Base-by-base conservation (phyloP, 345 rosid species). In the Eucalyptus sp. region DNA sequence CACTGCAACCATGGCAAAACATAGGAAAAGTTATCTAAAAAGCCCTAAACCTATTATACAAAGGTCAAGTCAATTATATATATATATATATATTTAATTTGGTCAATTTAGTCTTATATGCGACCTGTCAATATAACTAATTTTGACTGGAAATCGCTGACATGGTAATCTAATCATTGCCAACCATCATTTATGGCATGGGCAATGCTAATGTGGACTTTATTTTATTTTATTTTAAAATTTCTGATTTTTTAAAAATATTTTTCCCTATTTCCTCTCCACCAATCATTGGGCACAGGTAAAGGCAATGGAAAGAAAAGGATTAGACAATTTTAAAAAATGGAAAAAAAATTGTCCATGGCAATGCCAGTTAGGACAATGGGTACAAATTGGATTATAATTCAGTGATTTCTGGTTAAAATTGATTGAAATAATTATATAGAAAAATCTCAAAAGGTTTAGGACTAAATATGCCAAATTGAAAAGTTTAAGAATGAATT, bases 201-300 rank as follows among this genome's bases (percentile, higher is more conserved):
- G 22, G 22, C 56, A 51, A 51, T 51, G 56, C 56, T 17, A 51
- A 51, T 0, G 0, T 17, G 22, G 56, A 51, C 0, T 51, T 51
- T 51, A 2, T 7, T 51, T 17, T 16, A 16, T 50, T 51, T 51
- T 16, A 3, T 16, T 51, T 50, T 17, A 17, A 51, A 17, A 1
- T 51, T 51, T 17, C 56, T 51, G 22, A 51, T 17, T 51, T 51
- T 46, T 16, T 1, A 2, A 7, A 51, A 17, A 51, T 51, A 3
- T 51, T 17, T 51, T 51, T 17, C 2, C 4, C 54, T 51, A 51
- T 51, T 51, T 51, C 22, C 22, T 51, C 22, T 51, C 56, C 56
- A 17, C 0, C 0, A 0, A 17, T 51, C 22, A 51, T 51, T 51
- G 56, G 56, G 56, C 9, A 51, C 0, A 3, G 4, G 2, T 0